phyloP scores from a whole-genome alignment of 768 basidiomycete species.

The Boletus rex-veris region DNA sequence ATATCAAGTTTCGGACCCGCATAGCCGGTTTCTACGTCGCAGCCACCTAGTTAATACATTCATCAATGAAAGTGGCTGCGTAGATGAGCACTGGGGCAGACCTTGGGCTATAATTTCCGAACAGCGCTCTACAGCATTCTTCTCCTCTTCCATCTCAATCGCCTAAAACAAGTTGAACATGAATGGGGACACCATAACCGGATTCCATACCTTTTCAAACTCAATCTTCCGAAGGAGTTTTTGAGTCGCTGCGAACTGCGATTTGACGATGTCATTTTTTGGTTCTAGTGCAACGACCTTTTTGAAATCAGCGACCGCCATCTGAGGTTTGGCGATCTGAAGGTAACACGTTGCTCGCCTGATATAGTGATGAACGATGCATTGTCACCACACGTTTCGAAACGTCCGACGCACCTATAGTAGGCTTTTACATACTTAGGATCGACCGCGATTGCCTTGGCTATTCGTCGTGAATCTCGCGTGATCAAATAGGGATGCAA shows the following conservation, averaged over 20 bases:
- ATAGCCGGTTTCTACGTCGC: conserved; percentile 72
- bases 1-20: conserved; percentile 68
- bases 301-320: conserved; percentile 85
- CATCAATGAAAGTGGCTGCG: conserved; percentile 4
- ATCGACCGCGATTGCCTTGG: conserved; percentile 83
- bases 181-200: background rate
- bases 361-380: conserved; percentile 1
- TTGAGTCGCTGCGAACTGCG: conserved; percentile 82
- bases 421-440: conserved; percentile 88
- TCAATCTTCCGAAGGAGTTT: conserved; percentile 88
- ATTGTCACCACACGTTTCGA: background rate
- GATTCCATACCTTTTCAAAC: conserved; percentile 73
- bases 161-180: conserved; percentile 47
- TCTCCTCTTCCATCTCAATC: conserved; percentile 90
- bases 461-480: conserved; percentile 38
- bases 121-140: conserved; percentile 71
- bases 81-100: conserved; percentile 26
- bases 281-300: conserved; percentile 83
- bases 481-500: conserved; percentile 4
- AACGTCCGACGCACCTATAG: conserved; percentile 54
- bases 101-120: conserved; percentile 77
- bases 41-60: conserved; percentile 52
- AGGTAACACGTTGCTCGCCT: conserved; percentile 90
- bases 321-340: conserved; percentile 82
- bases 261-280: conserved; percentile 72